Percentiles rank a stretch among this genome's conserved stretches.
phyloP scores from a whole-genome alignment of 805 yeast species.

The Lachancea sp. region DNA sequence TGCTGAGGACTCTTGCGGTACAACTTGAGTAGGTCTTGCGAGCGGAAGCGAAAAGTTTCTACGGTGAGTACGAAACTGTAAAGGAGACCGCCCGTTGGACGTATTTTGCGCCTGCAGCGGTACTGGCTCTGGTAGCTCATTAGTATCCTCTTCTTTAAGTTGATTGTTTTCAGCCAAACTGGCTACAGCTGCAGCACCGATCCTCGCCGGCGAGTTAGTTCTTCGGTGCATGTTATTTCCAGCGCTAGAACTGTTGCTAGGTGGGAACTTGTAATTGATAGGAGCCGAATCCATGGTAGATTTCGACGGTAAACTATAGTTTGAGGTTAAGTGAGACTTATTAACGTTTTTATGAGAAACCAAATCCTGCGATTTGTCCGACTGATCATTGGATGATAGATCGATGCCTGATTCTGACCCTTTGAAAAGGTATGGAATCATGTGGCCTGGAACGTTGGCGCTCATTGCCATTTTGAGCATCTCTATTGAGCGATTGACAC shows the following conservation, averaged over 20 bases:
- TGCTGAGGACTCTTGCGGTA: conserved; percentile 6
- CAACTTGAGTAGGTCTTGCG: conserved; percentile 6
- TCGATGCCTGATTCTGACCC: conserved; percentile 9
- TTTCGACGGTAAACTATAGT: not conserved
- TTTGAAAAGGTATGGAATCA: conserved; percentile 55
- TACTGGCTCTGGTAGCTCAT: conserved; percentile 1
- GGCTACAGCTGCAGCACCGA: conserved; percentile 70
- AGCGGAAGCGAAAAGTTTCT: conserved; percentile 23
- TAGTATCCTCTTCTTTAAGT: conserved; percentile 25
- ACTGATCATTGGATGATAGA: conserved; percentile 9
- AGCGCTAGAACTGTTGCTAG: conserved; percentile 4
- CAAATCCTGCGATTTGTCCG: conserved; percentile 11
- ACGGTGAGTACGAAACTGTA: conserved; percentile 12
- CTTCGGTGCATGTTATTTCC: conserved; percentile 24
- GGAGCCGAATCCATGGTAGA: conserved; percentile 11
- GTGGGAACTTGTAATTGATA: conserved; percentile 20
- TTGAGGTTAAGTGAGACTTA: not conserved
- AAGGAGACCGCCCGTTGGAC: conserved; percentile 6
- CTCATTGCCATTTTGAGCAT: conserved; percentile 54
- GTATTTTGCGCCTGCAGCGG: not conserved
- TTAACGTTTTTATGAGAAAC: not conserved
- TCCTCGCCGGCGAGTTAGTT: conserved; percentile 60
- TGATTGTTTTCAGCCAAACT: conserved; percentile 30
- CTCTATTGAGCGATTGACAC: conserved; percentile 51
- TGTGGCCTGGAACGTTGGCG: conserved; percentile 55